Evolutionary conservation across 352 stramenopile genomes (phyloP).

Genomic region (Pythium utonaiense): DNA sequence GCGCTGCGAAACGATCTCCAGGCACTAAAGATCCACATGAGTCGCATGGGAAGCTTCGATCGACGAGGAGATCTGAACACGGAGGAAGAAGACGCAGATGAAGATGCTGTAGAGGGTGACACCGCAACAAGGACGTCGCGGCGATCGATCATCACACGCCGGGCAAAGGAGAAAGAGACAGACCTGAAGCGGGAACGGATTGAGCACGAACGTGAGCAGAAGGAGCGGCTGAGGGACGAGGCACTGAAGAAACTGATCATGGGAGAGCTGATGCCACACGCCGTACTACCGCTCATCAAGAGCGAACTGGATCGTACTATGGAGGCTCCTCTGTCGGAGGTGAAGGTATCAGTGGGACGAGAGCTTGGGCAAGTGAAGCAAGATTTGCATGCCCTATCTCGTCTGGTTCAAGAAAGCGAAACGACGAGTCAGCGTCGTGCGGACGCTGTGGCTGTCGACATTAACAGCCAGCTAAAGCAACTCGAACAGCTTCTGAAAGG

Average conservation of each 20-base stretch:
- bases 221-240: constrained; percentile 10
- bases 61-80: background rate
- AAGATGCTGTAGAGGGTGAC: constrained; percentile 6
- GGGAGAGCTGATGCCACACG: constrained; percentile 6
- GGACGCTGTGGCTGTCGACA: background rate
- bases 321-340: background rate
- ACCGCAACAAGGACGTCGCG: background rate
- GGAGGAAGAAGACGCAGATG: constrained; percentile 10
- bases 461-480: constrained; percentile 7
- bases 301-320: constrained; percentile 4
- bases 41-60: constrained; percentile 29
- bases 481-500: constrained; percentile 6
- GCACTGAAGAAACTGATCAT: constrained; percentile 25
- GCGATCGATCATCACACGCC: background rate
- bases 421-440: constrained; percentile 4
- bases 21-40: constrained; percentile 51
- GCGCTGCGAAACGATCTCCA: constrained; percentile 53
- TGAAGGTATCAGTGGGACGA: background rate
- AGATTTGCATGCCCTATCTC: constrained; percentile 4
- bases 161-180: constrained; percentile 8
- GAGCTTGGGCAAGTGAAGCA: constrained; percentile 1
- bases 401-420: constrained; percentile 9
- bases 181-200: constrained; percentile 1
- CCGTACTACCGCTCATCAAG: constrained; percentile 15
- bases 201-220: constrained; percentile 5